A percentile compares a stretch with the other conserved stretches of the same genome.
phyloP scores from a whole-genome alignment of 768 basidiomycete genomes.

The Lentinula lateritia region DNA sequence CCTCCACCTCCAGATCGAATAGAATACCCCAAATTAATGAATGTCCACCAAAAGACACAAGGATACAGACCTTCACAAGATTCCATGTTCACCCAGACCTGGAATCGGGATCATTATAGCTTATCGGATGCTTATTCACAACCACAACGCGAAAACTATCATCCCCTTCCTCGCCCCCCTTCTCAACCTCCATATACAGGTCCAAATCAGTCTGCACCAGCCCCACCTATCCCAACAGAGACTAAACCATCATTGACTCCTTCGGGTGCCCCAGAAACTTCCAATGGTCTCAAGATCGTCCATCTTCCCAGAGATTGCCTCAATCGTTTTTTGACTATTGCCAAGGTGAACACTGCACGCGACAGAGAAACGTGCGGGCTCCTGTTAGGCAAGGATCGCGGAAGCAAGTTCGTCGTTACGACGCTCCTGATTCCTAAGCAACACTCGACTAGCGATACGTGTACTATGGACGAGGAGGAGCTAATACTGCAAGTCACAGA shows the following conservation, averaged over 20 bases:
- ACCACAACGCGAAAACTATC: slow-evolving; percentile 13
- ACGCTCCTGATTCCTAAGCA: slow-evolving; percentile 87
- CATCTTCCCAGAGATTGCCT: slow-evolving; percentile 69
- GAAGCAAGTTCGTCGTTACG: slow-evolving; percentile 65
- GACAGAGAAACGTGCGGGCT: slow-evolving; percentile 88
- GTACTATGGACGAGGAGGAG: slow-evolving; percentile 89
- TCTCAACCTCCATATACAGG: slow-evolving; percentile 14
- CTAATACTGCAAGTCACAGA: slow-evolving; percentile 82
- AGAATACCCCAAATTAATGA: slow-evolving; percentile 71
- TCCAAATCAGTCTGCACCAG: slow-evolving; percentile 14
- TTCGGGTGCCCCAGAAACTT: slow-evolving; percentile 17
- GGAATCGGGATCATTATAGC: slow-evolving; percentile 1
- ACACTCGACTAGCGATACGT: slow-evolving; percentile 85
- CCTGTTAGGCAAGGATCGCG: slow-evolving; percentile 64
- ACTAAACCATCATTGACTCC: slow-evolving; percentile 10
- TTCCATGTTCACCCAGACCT: slow-evolving; percentile 53
- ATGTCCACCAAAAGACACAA: slow-evolving; percentile 69
- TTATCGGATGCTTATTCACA: slow-evolving; percentile 13
- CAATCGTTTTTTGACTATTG: slow-evolving; percentile 71
- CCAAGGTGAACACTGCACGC: slow-evolving; percentile 68
- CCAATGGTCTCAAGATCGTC: slow-evolving; percentile 51
- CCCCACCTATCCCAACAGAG: slow-evolving; percentile 18
- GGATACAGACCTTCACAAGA: slow-evolving; percentile 75
- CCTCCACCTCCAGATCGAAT: slow-evolving; percentile 51
- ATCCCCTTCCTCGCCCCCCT: slow-evolving; percentile 14